A percentile compares a stretch with the other conserved stretches of the same genome.
Evolutionary conservation across 2,329 filamentous ascomycete genomes (phyloP).

Genomic region (Cordyceps fumosorosea): DNA sequence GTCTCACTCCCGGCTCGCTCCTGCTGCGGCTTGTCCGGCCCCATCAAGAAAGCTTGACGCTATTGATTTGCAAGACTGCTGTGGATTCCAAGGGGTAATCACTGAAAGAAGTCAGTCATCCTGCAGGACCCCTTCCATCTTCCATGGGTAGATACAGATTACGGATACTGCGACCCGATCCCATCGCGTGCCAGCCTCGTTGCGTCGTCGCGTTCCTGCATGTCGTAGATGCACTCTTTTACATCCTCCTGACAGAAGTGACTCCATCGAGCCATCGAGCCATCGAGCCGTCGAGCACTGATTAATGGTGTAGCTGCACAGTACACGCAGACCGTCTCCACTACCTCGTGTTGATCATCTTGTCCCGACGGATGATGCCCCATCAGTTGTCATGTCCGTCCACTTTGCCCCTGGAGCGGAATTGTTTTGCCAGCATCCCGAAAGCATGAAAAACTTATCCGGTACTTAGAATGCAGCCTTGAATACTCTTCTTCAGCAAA

Average conservation of each 20-base stretch:
- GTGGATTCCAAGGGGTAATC: neutral
- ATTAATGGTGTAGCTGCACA: too few relatives aligned
- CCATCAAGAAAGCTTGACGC: neutral
- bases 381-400: too few relatives aligned
- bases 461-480: too few relatives aligned
- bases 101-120: neutral
- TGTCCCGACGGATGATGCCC: too few relatives aligned
- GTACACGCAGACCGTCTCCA: neutral
- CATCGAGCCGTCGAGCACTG: too few relatives aligned
- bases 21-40: slow-evolving; percentile 3
- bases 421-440: too few relatives aligned
- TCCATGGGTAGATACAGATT: neutral
- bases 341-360: neutral
- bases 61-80: neutral
- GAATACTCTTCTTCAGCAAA: too few relatives aligned
- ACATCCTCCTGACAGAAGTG: neutral
- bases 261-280: too few relatives aligned
- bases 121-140: neutral
- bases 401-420: too few relatives aligned
- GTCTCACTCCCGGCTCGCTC: neutral
- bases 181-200: neutral
- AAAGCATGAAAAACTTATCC: too few relatives aligned
- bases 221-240: neutral
- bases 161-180: neutral
- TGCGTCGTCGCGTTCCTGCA: neutral